Base-by-base conservation (phyloP, 805 yeast genomes). In the Candida suzukii region DNA sequence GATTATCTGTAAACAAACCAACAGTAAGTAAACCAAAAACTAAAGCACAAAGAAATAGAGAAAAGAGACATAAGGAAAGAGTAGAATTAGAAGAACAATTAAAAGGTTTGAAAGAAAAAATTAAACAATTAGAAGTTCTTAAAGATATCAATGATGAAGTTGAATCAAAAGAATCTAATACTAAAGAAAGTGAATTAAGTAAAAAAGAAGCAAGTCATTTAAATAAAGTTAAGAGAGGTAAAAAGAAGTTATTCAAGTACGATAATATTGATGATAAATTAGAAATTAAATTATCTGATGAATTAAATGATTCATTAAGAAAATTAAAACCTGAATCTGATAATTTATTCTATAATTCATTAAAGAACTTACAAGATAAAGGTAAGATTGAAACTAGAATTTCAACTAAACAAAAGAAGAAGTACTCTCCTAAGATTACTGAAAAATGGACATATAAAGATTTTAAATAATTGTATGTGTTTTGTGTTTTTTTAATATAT, bases 391-490 rank as follows among this genome's bases (percentile, higher is more conserved):
- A 91, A 63, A 71, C 95, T 6, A 78, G 97, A 64, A 74, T 80
- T 29, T 86, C 83, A 12, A 78, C 76, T 43, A 71, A 70, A 49
- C 78, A 76, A 60, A 76, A 69, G 60, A 76, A 83, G 57, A 81
- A 76, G 58, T 83, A 81, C 56, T 71, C 78, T 51, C 82, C 74
- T 44, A 87, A 83, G 70, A 64, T 83, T 46, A 84, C 95, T 25
- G 96, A 91, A 62, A 91, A 90, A 66, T 88, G 95, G 95, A 75
- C 90, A 27, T 86, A 84, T 66, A 91, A 91, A 67, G 95, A 91
- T 64, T 86, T 85, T 57, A 81, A 82, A 64, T 82, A 28, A 35
- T 4, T 21, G 13, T 21, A 2, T 14, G 18, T 25, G 4, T 26
- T 26, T 10, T 26, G 13, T 11, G 9, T 26, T 26, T 11, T 30